phyloP scores from a whole-genome alignment of 140 eudicot genomes.

The Erigeron philadelphicus region DNA sequence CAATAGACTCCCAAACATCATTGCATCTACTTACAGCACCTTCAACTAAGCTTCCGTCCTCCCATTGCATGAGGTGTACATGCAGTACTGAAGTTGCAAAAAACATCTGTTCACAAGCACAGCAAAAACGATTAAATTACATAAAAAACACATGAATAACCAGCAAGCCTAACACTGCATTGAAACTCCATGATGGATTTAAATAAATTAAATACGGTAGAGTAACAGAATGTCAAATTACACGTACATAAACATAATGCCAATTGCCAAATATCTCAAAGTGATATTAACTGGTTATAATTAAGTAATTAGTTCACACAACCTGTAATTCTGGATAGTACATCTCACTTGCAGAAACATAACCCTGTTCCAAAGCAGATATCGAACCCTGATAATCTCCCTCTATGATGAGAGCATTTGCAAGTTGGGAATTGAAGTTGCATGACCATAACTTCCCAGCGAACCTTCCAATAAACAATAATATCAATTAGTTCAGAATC shows the following conservation, averaged over 20 bases:
- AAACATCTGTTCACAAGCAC: slow-evolving; percentile 61
- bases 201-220: slow-evolving; percentile 4
- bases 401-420: slow-evolving; percentile 83
- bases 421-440: slow-evolving; percentile 96
- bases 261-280: slow-evolving; percentile 11
- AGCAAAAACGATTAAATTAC: slow-evolving; percentile 5
- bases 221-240: not conserved
- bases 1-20: slow-evolving; percentile 70
- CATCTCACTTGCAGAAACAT: slow-evolving; percentile 63
- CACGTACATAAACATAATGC: slow-evolving; percentile 6
- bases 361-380: slow-evolving; percentile 62
- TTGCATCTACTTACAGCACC: slow-evolving; percentile 70
- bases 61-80: slow-evolving; percentile 92
- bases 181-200: slow-evolving; percentile 10
- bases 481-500: slow-evolving; percentile 13
- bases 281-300: slow-evolving; percentile 9
- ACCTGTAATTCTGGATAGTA: slow-evolving; percentile 93
- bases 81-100: slow-evolving; percentile 90
- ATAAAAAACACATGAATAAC: slow-evolving; percentile 4
- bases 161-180: not conserved
- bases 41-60: slow-evolving; percentile 69
- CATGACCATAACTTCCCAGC: slow-evolving; percentile 87
- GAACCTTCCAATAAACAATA: slow-evolving; percentile 54
- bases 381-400: slow-evolving; percentile 82
- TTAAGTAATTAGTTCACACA: slow-evolving; percentile 22